Evolutionary conservation across 495 filamentous ascomycete genomes (phyloP).

Genomic region (Lophium mytilinum): DNA sequence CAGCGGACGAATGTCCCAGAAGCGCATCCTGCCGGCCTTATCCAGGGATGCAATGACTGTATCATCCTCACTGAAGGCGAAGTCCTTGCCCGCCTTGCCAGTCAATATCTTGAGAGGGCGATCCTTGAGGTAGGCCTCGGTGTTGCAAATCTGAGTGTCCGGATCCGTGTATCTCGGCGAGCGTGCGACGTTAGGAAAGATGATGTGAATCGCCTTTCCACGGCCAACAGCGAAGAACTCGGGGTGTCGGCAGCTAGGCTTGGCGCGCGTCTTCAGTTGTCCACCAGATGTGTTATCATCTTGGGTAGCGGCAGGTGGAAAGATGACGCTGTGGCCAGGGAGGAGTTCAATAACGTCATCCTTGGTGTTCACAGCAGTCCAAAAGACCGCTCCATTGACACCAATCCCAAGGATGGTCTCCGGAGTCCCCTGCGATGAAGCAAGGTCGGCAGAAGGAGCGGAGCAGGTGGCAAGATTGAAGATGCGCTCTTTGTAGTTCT

Average conservation of each 20-base stretch:
- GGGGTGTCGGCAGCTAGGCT: constrained; percentile 75
- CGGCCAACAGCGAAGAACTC: constrained; percentile 92
- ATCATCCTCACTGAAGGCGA: constrained; percentile 94
- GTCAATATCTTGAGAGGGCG: constrained; percentile 86
- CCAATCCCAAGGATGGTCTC: constrained; percentile 86
- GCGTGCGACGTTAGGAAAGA: constrained; percentile 72
- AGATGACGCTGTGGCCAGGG: constrained; percentile 68
- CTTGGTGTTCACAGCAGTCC: constrained; percentile 50
- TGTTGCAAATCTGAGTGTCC: constrained; percentile 62
- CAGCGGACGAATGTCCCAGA: constrained; percentile 89
- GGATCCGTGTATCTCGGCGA: constrained; percentile 58
- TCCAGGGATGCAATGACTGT: constrained; percentile 89
- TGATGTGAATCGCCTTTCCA: constrained; percentile 88
- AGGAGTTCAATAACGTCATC: constrained; percentile 42
- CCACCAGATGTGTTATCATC: constrained; percentile 78
- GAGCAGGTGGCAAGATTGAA: constrained; percentile 85
- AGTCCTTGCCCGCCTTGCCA: constrained; percentile 97
- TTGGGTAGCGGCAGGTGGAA: constrained; percentile 67
- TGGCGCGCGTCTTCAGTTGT: constrained; percentile 89
- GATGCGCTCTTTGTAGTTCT: constrained; percentile 75
- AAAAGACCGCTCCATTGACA: constrained; percentile 89
- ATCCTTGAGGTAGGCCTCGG: constrained; percentile 75
- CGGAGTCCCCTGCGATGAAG: constrained; percentile 30
- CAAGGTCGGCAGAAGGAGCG: constrained; percentile 32
- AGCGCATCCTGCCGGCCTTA: constrained; percentile 86